A percentile compares a stretch with the other conserved stretches of the same genome.
These are phyloP conservation scores for Globisporangium nunn DNA, from an alignment of 352 stramenopile species.

Conservation along the genomic window DNA sequence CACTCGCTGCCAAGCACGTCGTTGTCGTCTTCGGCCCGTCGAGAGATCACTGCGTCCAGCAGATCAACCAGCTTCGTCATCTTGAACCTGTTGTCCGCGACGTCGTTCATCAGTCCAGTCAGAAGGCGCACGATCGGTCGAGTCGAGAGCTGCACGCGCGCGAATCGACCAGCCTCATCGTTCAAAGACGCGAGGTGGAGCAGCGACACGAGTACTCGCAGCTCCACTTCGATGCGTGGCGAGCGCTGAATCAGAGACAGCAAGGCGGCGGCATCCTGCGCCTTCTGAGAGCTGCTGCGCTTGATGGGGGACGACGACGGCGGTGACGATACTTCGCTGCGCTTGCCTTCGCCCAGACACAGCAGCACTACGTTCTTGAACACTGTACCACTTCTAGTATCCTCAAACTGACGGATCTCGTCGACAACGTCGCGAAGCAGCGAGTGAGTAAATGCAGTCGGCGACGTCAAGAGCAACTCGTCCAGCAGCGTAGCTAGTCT, in stretches of 20 bases:
- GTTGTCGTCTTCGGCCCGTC: conserved; percentile 1
- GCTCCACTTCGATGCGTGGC: conserved; percentile 5
- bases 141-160: conserved; percentile 33
- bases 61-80: conserved; percentile 31
- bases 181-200: conserved; percentile 15
- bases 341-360: conserved; percentile 5
- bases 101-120: conserved; percentile 14
- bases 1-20: conserved; percentile 20
- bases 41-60: conserved; percentile 22
- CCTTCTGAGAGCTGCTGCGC: conserved; percentile 1
- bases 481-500: conserved; percentile 3
- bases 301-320: not conserved
- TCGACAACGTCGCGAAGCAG: conserved; percentile 6
- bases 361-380: conserved; percentile 13
- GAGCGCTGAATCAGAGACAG: not conserved
- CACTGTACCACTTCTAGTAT: not conserved
- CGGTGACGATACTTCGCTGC: conserved; percentile 2
- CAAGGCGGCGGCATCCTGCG: not conserved
- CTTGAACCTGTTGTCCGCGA: conserved; percentile 13
- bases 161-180: conserved; percentile 27
- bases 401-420: conserved; percentile 1
- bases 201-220: conserved; percentile 17
- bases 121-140: conserved; percentile 26
- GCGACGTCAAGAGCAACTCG: conserved; percentile 3
- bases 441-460: conserved; percentile 3